These are phyloP conservation scores for Tetrahymena thermophila DNA, from an alignment of 73 alveolate species.

Conservation along the genomic window DNA sequence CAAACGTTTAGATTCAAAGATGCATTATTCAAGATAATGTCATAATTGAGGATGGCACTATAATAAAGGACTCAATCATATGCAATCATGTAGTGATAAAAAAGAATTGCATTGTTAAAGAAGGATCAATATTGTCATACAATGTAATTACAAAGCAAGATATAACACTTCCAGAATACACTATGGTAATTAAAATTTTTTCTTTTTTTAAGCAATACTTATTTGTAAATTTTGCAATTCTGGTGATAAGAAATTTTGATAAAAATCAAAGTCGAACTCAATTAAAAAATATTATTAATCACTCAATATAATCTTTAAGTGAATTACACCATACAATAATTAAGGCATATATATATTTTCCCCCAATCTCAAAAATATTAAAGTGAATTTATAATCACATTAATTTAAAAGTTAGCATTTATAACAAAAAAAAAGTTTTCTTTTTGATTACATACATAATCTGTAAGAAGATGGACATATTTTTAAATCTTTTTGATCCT, in stretches of 20 bases:
- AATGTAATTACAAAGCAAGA: neutral
- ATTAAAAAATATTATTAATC: no score
- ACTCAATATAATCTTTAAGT: no score
- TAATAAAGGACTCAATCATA: neutral
- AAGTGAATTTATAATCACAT: no score
- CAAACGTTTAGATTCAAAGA: neutral
- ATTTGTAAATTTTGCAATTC: neutral
- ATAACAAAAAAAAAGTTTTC: no score
- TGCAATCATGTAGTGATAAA: neutral
- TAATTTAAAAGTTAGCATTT: no score
- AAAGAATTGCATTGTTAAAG: neutral
- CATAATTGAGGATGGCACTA: neutral
- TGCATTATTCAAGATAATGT: neutral
- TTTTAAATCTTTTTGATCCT: no score
- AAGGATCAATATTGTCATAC: neutral
- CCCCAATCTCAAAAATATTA: no score
- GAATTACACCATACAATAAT: no score
- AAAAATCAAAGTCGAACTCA: no score
- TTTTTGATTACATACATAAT: no score
- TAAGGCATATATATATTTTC: no score
- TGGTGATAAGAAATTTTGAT: neutral
- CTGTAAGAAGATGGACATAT: neutral
- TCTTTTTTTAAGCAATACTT: neutral
- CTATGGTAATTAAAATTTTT: neutral
- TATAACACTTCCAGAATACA: neutral